phyloP scores from a whole-genome alignment of 305 asterid species.

The Stenogyne calaminthoides region DNA sequence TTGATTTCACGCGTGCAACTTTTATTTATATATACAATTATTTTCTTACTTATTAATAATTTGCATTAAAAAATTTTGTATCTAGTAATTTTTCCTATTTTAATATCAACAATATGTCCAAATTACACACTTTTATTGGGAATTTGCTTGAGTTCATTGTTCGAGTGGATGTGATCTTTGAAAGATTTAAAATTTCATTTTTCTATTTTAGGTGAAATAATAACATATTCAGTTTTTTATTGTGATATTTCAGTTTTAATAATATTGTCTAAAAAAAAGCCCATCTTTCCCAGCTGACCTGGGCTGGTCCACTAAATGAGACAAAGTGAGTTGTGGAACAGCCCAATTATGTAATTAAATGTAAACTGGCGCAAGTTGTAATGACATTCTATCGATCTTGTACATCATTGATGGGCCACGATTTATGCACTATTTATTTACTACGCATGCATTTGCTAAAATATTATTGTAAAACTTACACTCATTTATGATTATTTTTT shows the following conservation, averaged over 20 bases:
- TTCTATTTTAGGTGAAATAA: not conserved
- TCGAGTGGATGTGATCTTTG: not conserved
- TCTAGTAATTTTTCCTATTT: too few relatives aligned
- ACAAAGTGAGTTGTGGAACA: constrained; percentile 13
- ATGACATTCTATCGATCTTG: not conserved
- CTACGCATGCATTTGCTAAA: not conserved
- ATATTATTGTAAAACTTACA: not conserved
- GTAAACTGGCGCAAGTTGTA: constrained; percentile 13
- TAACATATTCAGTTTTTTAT: not conserved
- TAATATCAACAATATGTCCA: not conserved
- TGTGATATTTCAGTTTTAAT: not conserved
- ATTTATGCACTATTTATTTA: not conserved
- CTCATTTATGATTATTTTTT: too few relatives aligned
- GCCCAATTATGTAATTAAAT: constrained; percentile 24
- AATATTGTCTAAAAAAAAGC: not conserved
- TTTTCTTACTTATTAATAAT: too few relatives aligned
- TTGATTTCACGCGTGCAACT: too few relatives aligned
- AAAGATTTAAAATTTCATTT: too few relatives aligned
- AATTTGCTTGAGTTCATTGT: not conserved
- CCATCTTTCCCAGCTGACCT: not conserved
- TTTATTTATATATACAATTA: too few relatives aligned
- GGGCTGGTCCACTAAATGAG: constrained; percentile 26
- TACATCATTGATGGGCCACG: not conserved
- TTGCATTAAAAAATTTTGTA: too few relatives aligned
- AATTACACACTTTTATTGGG: not conserved